These are phyloP conservation scores for Aspergillus amoenus DNA, from an alignment of 2,329 filamentous ascomycete species.

Conservation along the genomic window DNA sequence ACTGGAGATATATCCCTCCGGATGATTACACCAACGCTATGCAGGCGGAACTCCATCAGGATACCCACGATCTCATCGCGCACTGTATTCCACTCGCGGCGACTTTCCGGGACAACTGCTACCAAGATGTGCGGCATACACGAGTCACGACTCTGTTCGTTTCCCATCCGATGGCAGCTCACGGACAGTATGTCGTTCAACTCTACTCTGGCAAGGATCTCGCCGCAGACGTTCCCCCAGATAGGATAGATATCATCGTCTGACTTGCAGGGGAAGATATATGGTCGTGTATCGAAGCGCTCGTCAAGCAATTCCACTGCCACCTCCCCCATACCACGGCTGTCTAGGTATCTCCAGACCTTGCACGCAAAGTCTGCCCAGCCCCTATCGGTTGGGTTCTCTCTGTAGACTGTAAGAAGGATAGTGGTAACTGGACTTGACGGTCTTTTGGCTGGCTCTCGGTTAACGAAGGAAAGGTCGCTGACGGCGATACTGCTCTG, in stretches of 20 bases:
- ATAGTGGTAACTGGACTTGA: background rate
- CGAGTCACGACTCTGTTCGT: background rate
- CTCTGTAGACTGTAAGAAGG: background rate
- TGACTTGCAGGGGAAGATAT: background rate
- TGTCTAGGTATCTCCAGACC: background rate
- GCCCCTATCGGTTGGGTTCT: background rate
- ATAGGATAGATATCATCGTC: background rate
- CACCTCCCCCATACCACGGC: background rate
- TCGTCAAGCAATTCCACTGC: background rate
- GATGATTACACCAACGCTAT: background rate
- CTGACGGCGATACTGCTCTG: background rate
- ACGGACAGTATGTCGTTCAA: background rate
- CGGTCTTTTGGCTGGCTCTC: too few species aligned
- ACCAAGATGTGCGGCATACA: background rate
- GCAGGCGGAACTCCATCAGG: background rate
- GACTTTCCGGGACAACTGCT: background rate
- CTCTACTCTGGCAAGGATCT: background rate
- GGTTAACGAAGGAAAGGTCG: background rate
- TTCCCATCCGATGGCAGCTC: background rate
- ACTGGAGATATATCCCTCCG: background rate
- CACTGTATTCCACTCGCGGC: background rate
- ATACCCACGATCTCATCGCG: background rate
- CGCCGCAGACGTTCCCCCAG: background rate
- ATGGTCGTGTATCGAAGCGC: background rate
- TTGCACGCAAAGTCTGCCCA: background rate